Evolutionary conservation across 176 grass and related monocot species (phyloP), one percentile per base, ranked within the genome.

Genomic region (Phoenix roebelenii): DNA sequence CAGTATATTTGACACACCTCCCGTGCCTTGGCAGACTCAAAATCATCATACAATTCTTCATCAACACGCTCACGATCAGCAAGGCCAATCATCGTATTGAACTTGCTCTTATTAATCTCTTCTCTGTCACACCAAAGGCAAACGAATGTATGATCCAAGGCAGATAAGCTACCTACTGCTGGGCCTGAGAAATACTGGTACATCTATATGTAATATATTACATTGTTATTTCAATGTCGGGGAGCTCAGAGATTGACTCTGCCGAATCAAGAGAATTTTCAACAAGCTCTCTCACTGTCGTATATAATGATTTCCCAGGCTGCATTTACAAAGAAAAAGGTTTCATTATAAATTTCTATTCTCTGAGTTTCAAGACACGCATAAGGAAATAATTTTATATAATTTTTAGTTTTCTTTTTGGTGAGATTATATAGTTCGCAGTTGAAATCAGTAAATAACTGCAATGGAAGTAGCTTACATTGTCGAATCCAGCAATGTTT

Each of bases 251-350:
- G 57, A 90, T 87, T 49, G 91, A 96, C 75, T 96, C 91, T 0
- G 91, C 86, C 6, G 91, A 96, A 82, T 96, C 86, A 77, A 96
- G 91, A 65, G 91, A 74, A 72, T 96, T 96, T 68, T 96, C 91
- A 72, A 90, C 91, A 77, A 96, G 69, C 79, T 96, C 91, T 66
- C 86, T 69, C 64, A 96, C 69, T 2, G 86, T 96, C 0, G 91
- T 96, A 83, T 96, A 96, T n/a, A 96, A 23, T 22, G 91, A 96
- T 66, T 96, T 96, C 7, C 91, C 91, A 62, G 83, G 91, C 86
- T 96, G 83, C 5, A 22, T 81, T 23, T 18, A 25, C 35, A 23
- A 24, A 44, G 35, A 44, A 44, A 44, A 12, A 44, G 5, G 10
- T 44, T 35, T 44, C 12, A 44, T 44, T 4, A 44, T 44, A 44